Conservation (phyloP, 2,329 filamentous ascomycete species). For the Aspergillus neotritici region DNA sequence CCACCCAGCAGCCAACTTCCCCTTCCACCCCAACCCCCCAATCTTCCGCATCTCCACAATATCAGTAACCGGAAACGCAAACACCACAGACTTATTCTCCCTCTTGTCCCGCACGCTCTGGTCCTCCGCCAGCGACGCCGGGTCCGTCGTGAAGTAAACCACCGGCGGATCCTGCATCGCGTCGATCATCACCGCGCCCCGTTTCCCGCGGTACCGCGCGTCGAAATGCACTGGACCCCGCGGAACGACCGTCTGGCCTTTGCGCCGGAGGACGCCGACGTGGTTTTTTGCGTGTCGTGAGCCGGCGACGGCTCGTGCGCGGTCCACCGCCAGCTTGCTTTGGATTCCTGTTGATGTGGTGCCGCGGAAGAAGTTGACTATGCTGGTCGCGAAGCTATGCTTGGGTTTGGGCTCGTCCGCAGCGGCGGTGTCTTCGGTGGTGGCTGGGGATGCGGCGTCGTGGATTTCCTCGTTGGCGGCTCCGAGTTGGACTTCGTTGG, state of each 20-base stretch:
- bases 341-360: conserved; percentile 68
- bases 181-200: no score
- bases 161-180: no score
- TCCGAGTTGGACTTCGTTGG: conserved; percentile 53
- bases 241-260: conserved; percentile 32
- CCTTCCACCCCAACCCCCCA: conserved; percentile 78
- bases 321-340: conserved; percentile 65
- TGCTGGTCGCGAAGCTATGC: conserved; percentile 42
- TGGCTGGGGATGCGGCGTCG: conserved; percentile 51
- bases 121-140: conserved; percentile 24
- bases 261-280: conserved; percentile 60
- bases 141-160: conserved; percentile 49
- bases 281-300: conserved; percentile 61
- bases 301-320: conserved; percentile 59
- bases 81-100: conserved; percentile 52
- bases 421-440: not conserved
- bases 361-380: conserved; percentile 61
- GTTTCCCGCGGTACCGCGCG: conserved; percentile 25
- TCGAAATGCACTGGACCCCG: conserved; percentile 69
- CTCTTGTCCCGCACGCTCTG: conserved; percentile 43
- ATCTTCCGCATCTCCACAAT: conserved; percentile 70
- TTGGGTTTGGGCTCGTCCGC: conserved; percentile 10
- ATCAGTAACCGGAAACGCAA: conserved; percentile 64
- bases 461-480: conserved; percentile 62
- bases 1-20: conserved; percentile 76